Evolutionary conservation across 2,329 filamentous ascomycete species (phyloP), one percentile per base, ranked within the genome.

Genomic region (Westerdykella sp.): DNA sequence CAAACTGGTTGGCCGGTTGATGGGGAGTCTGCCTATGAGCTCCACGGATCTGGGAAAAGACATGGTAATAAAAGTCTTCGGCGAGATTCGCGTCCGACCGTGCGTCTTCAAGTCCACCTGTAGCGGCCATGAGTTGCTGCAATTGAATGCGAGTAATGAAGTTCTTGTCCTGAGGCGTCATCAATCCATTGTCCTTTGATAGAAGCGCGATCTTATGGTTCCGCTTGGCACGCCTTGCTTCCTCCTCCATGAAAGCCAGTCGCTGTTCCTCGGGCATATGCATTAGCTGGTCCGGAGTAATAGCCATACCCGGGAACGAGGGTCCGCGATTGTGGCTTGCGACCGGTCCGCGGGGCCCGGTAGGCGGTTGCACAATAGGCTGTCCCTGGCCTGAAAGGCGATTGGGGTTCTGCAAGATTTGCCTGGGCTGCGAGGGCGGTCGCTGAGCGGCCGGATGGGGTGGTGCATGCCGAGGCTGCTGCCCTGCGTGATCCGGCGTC

Each of bases 131-230:
- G 30, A 98, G 78, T 65, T 98, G 93, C 70, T 98, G 93, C 41
- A 98, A 77, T 66, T 98, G 93, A 52, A 98, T 98, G 14, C 93
- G 83, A 5, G 93, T 97, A 54, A 98, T 95, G 69, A 97, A 98
- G 65, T 96, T 98, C 76, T 98, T 98, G 70, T 98, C 93, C 63
- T 97, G 91, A 0, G 93, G 93, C 4, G 93, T 98, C 93, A 98
- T 98, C 48, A 98, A 72, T 18, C 93, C 93, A 60, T 98, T 98
- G 58, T 95, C 89, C 69, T 88, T 89, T 18, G 88, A 95, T 41
- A 96, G 73, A 34, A 94, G 75, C 71, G 90, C 91, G 49, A 98
- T 97, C 74, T 98, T 98, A 72, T 97, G 91, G 62, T 98, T 97
- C 34, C 93, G 81, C 75, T 98, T 98, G 5, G 93, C 90, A 40